Percentiles rank a stretch among this genome's conserved stretches.
Conservation (phyloP, 768 basidiomycete genomes). For the Rhodotorula paludigena region DNA sequence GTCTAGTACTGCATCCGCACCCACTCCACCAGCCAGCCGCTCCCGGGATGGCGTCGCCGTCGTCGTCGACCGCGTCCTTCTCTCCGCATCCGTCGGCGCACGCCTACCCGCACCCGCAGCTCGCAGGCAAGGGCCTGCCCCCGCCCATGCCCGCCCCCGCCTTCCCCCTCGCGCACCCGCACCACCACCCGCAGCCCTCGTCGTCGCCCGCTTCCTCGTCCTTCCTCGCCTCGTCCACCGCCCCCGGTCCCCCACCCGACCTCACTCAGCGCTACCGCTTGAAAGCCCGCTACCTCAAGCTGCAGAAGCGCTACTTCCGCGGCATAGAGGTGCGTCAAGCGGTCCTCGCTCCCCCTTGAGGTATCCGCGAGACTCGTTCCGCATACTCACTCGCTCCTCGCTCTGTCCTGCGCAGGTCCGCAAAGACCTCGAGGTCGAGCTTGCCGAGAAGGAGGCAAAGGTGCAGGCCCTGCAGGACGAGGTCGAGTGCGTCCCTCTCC, state of each 20-base stretch:
- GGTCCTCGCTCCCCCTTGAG: neutral
- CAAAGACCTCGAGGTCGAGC: constrained; percentile 31
- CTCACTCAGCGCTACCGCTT: constrained; percentile 20
- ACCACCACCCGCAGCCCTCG: neutral
- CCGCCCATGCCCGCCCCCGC: neutral
- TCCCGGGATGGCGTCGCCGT: neutral
- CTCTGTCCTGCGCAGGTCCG: neutral
- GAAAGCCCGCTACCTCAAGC: constrained; percentile 21
- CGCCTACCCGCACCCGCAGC: constrained; percentile 12
- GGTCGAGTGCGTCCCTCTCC: constrained; percentile 28
- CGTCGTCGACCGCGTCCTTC: neutral
- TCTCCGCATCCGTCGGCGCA: neutral
- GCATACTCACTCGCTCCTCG: neutral
- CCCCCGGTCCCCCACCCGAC: constrained; percentile 15
- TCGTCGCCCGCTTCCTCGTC: neutral
- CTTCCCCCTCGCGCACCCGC: too few species aligned
- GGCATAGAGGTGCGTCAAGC: constrained; percentile 7
- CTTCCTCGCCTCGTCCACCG: neutral
- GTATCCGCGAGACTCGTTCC: too few species aligned
- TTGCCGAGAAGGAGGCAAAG: constrained; percentile 45
- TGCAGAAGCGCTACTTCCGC: constrained; percentile 9
- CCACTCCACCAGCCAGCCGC: too few species aligned
- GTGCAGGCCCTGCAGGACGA: constrained; percentile 34
- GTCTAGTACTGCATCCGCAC: too few species aligned
- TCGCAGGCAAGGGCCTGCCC: constrained; percentile 29